Conservation (phyloP, 495 filamentous ascomycete species). For the Xylaria scruposa region DNA sequence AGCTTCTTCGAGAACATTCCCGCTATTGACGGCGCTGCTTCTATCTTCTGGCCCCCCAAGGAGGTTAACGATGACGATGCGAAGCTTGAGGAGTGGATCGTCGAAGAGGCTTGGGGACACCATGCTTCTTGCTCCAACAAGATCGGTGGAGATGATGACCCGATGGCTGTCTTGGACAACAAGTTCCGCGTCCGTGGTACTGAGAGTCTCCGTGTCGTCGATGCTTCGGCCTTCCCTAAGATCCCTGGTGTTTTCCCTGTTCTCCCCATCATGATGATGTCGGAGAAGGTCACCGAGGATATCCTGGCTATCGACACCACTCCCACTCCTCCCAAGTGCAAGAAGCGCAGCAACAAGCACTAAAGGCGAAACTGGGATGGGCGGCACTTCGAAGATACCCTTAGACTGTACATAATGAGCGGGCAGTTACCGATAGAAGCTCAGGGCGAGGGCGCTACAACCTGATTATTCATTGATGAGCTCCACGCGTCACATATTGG, state of each 20-base stretch:
- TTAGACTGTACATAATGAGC: conserved; percentile 21
- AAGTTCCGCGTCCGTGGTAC: conserved; percentile 64
- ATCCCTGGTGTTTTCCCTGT: conserved; percentile 59
- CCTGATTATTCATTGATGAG: conserved; percentile 5
- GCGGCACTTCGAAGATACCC: conserved; percentile 11
- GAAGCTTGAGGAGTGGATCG: conserved; percentile 53
- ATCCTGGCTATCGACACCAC: conserved; percentile 40
- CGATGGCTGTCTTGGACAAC: conserved; percentile 63
- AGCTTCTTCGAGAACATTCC: conserved; percentile 50
- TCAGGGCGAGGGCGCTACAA: background rate
- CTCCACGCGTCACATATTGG: conserved; percentile 10
- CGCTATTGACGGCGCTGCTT: conserved; percentile 56
- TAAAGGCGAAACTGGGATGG: background rate
- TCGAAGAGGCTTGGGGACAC: conserved; percentile 63
- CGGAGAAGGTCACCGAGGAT: conserved; percentile 62
- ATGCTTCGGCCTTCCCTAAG: conserved; percentile 61
- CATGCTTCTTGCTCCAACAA: conserved; percentile 64
- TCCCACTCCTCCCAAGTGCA: conserved; percentile 10
- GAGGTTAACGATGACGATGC: conserved; percentile 48
- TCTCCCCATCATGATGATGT: conserved; percentile 59
- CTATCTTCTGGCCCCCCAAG: conserved; percentile 56
- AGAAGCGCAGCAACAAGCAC: conserved; percentile 8
- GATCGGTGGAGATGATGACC: conserved; percentile 62
- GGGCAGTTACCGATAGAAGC: conserved; percentile 16
- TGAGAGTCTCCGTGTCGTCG: conserved; percentile 65